Percentiles rank a stretch among this genome's conserved stretches.
phyloP scores from a whole-genome alignment of 345 rosid genomes.

The Pugionium dolabratum region DNA sequence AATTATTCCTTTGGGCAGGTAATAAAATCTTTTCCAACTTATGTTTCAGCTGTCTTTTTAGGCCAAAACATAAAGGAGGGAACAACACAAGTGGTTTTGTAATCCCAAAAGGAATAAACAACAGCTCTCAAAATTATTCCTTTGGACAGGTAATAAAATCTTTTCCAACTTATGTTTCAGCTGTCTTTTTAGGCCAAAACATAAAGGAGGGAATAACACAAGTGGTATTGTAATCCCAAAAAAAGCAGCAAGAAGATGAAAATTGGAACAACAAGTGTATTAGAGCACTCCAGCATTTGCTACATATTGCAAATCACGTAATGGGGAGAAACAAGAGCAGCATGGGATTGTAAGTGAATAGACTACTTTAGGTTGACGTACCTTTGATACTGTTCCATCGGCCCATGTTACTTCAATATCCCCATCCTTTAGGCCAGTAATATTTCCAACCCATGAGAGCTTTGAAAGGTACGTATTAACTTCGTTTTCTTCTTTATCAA shows the following conservation, averaged over 20 bases:
- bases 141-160: neutral
- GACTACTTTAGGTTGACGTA: conserved; percentile 42
- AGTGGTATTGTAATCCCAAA: neutral
- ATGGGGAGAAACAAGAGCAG: conserved; percentile 23
- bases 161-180: conserved; percentile 6
- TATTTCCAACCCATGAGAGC: conserved; percentile 97
- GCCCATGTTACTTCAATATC: conserved; percentile 99
- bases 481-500: conserved; percentile 42
- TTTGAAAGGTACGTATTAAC: conserved; percentile 46
- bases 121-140: conserved; percentile 1
- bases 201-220: conserved; percentile 20
- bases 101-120: neutral
- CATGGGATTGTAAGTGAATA: conserved; percentile 12
- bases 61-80: conserved; percentile 19
- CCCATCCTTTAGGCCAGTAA: conserved; percentile 89
- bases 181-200: conserved; percentile 11
- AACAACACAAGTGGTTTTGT: too few relatives aligned
- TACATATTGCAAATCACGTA: conserved; percentile 5
- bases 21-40: neutral
- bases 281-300: conserved; percentile 14
- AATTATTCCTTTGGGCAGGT: neutral
- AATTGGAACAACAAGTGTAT: conserved; percentile 15
- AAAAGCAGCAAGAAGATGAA: conserved; percentile 1
- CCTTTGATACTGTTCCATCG: conserved; percentile 91
- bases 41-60: conserved; percentile 10